phyloP scores from a whole-genome alignment of 1,284 basidiomycete genomes.

The Ustilago vetiveriae region DNA sequence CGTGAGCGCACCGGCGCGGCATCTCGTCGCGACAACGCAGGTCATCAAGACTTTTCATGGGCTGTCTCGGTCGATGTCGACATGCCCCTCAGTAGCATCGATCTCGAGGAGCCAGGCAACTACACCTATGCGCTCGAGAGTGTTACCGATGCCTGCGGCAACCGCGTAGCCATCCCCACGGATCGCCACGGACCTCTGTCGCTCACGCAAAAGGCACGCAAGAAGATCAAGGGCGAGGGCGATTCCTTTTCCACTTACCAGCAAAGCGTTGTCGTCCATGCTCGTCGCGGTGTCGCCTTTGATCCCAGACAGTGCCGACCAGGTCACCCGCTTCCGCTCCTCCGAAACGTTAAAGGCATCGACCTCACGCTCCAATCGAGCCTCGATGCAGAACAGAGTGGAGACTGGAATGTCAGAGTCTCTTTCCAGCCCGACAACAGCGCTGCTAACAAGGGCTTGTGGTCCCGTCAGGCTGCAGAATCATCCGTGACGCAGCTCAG shows the following conservation, averaged over 20 bases:
- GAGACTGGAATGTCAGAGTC: constrained; percentile 40
- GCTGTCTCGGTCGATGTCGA: constrained; percentile 44
- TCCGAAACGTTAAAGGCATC: constrained; percentile 69
- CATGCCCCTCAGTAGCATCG: constrained; percentile 56
- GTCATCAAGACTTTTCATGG: constrained; percentile 46
- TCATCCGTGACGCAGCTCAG: constrained; percentile 35
- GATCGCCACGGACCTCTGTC: constrained; percentile 14
- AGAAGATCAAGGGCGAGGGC: constrained; percentile 30
- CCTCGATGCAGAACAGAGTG: constrained; percentile 19
- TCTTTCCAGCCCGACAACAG: constrained; percentile 47
- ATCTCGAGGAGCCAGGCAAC: constrained; percentile 49
- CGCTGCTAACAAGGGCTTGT: constrained; percentile 38
- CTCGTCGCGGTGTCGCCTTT: constrained; percentile 80
- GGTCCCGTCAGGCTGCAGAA: constrained; percentile 24
- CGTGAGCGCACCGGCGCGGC: constrained; percentile 36
- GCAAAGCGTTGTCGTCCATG: constrained; percentile 77
- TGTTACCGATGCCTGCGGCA: constrained; percentile 64
- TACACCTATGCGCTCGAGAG: constrained; percentile 54
- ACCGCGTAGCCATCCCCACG: constrained; percentile 27
- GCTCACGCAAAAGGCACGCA: constrained; percentile 37
- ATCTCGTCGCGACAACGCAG: constrained; percentile 21
- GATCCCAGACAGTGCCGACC: constrained; percentile 74
- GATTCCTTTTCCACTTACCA: constrained; percentile 7
- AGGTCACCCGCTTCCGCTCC: constrained; percentile 77
- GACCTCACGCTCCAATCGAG: constrained; percentile 30